Base-by-base conservation (phyloP, 371 early-diverging fungal species). In the Smittium mucronatum region DNA sequence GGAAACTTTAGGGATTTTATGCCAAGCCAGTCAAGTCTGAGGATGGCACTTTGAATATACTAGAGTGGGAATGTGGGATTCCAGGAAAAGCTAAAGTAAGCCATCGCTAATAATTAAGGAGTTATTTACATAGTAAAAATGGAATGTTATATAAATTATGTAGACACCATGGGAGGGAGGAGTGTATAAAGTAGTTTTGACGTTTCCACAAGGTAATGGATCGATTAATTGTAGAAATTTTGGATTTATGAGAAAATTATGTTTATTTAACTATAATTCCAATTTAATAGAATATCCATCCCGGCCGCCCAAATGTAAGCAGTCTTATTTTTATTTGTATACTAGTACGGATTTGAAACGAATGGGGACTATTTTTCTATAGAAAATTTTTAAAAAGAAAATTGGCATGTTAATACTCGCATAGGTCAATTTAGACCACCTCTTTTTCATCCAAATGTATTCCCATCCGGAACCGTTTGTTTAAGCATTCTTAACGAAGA, bases 381-480 rank as follows among this genome's bases (percentile, higher is more conserved):
- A 11, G 21, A 63, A 11, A 11, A 11, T 31, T 63, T 31, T 31
- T 11, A 35, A 5, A 21, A 21, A 34, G 31, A 63, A 34, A 63
- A 34, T 34, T 21, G 5, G 21, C 34, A 63, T 31, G 60, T 33
- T 28, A 63, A 15, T 78, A 86, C 86, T 87, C 11, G 21, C 5
- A 11, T 63, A 63, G 63, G 63, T 76, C 86, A 88, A 81, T 96
- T 96, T 72, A 82, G 82, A 0, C 92, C 94, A 15, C 86, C 91
- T n/a, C 82, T 99, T 63, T 98, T 95, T 81, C 99, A 99, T 78
- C 99, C 99, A 11, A 99, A 99, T 76, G 91, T 99, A 28, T 99
- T 98, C 78, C 95, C 96, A 17, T 95, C 94, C 21, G 99, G 99
- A 36, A 98, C 97, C 0, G 94, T 99, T 15, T 99, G 99, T 72